Evolutionary conservation across 371 early-diverging fungal species (phyloP).

Genomic region (Fennellomyces sp.): DNA sequence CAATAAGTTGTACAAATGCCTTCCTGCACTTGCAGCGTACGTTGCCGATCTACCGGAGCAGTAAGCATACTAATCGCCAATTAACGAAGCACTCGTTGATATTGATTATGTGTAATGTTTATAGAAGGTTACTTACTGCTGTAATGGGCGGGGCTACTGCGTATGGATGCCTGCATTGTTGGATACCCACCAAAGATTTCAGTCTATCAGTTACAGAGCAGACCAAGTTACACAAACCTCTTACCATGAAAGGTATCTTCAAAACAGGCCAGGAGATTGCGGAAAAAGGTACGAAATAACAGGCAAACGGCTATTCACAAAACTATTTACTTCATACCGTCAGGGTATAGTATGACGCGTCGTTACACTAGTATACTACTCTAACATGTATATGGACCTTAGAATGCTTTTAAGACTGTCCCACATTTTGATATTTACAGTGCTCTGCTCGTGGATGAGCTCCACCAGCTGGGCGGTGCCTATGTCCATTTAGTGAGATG

Average conservation of each 20-base stretch:
- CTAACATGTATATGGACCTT: background rate
- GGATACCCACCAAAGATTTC: too few species aligned
- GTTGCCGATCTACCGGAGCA: background rate
- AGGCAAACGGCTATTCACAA: background rate
- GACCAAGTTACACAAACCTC: too few species aligned
- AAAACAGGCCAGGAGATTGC: background rate
- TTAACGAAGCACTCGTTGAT: too few species aligned
- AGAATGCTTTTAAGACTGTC: constrained; percentile 3
- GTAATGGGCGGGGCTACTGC: too few species aligned
- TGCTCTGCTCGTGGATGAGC: constrained; percentile 1
- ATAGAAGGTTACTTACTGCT: too few species aligned
- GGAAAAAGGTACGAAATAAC: background rate
- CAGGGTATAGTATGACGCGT: too few species aligned
- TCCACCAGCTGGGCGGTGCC: constrained; percentile 9
- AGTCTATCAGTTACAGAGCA: too few species aligned
- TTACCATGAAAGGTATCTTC: too few species aligned
- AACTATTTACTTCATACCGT: background rate
- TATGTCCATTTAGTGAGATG: background rate
- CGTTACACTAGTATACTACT: too few species aligned
- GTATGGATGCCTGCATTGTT: too few species aligned
- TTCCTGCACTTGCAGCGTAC: background rate
- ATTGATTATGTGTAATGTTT: too few species aligned
- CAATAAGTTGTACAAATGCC: background rate
- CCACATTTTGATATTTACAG: constrained; percentile 8
- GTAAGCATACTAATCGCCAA: too few species aligned